These are phyloP conservation scores for Fusarium coffeatum DNA, from an alignment of 2,329 filamentous ascomycete species.

Conservation along the genomic window DNA sequence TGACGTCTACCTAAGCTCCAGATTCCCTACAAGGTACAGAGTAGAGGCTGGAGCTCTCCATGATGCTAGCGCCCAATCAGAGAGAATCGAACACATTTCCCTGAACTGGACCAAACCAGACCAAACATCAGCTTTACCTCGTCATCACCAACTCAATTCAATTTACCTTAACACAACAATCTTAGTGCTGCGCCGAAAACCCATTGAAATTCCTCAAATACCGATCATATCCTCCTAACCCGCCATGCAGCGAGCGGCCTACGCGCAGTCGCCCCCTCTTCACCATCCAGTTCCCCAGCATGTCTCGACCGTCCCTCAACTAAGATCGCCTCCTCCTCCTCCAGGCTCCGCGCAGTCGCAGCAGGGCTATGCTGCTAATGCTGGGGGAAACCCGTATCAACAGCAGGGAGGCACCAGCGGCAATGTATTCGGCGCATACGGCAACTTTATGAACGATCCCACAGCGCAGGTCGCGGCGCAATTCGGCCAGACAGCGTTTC, in stretches of 20 bases:
- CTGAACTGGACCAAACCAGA: conserved; percentile 44
- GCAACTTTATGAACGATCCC: conserved; percentile 94
- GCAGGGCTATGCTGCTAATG: conserved; percentile 73
- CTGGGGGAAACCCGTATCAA: conserved; percentile 79
- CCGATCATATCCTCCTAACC: conserved; percentile 9
- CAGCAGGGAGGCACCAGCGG: conserved; percentile 66
- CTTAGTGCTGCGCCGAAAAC: neutral
- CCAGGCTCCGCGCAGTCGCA: conserved; percentile 75
- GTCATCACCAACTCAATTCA: conserved; percentile 30
- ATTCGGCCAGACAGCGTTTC: conserved; percentile 90
- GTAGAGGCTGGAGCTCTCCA: conserved; percentile 29
- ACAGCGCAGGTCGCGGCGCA: conserved; percentile 95
- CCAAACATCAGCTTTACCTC: conserved; percentile 44
- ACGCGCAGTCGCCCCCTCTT: conserved; percentile 89
- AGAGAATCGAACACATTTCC: conserved; percentile 52
- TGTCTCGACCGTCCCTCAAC: conserved; percentile 96
- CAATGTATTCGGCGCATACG: conserved; percentile 78
- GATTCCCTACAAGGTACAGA: neutral
- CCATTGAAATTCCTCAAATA: neutral
- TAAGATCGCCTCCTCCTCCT: conserved; percentile 91
- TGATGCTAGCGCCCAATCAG: conserved; percentile 46
- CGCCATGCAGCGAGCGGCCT: conserved; percentile 87
- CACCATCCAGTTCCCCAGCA: conserved; percentile 98
- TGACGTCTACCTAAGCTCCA: conserved; percentile 11
- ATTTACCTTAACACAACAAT: conserved; percentile 9